Evolutionary conservation across 306 rosid species (phyloP), one percentile per base, ranked within the genome.

Genomic region (Alnus glutinosa): DNA sequence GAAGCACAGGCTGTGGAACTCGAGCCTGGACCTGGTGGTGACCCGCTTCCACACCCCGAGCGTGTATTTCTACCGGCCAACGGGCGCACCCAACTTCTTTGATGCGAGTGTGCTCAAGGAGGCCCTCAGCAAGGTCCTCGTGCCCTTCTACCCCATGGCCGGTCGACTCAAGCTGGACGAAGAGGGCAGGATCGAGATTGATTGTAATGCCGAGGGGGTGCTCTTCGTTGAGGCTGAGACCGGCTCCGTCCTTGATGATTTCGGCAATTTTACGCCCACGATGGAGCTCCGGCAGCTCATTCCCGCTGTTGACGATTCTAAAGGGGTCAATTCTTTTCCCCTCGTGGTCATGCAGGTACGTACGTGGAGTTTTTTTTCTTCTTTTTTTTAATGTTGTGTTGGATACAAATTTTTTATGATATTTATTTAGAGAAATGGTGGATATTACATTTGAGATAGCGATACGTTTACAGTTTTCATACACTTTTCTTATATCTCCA

Each of bases 181-280:
- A 18, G 91, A 88, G 64, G 94, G 94, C 1, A 89, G 97, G 48
- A 89, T 92, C 5, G 93, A 92, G 89, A 90, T 94, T 67, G 84
- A 89, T 5, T 94, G 97, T 61, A 83, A 80, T 73, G 97, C 80
- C 0, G 89, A 86, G 19, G 97, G 98, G 0, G 98, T 90, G 42
- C 92, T 94, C 34, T 87, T 94, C 49, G 89, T 94, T 0, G 89
- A 84, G 84, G 97, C 98, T 0, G 89, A 88, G 12, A 88, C 89
- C 1, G 70, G 47, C 9, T 74, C 83, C 2, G 75, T 78, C 13
- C 16, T 92, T 6, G 88, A 85, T 1, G 97, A 94, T 81, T 94
- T 90, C 6, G 98, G 97, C 0, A 93, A 94, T 42, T 94, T 90
- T 16, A 89, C 97, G 0, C 97, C 97, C 1, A 92, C 94, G 10